Base-by-base conservation (phyloP, 1,284 basidiomycete genomes). In the Boletus holoroseus region DNA sequence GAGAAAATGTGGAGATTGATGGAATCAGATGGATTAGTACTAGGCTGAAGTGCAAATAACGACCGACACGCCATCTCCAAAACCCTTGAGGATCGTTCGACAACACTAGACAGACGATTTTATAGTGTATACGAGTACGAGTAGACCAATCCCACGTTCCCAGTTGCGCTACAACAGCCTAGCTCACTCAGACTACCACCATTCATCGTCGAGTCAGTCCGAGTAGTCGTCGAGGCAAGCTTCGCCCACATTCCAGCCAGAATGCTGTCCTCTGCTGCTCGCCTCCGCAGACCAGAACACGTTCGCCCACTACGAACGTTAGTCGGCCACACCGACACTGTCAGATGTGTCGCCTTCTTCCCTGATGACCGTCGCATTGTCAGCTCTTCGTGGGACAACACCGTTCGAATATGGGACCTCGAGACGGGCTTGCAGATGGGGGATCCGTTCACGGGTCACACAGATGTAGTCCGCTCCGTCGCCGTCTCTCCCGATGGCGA, bases 391-490 rank as follows among this genome's bases (percentile, higher is more conserved):
- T 59, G 56, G 57, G 64, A 67, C 54, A 56, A 58, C 53, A 49
- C 63, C 8, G 49, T 67, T 24, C 63, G 66, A 9, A 55, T 67
- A 16, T 67, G 65, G 65, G 59, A 67, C 48, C 18, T 66, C 44
- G 45, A 52, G 15, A 55, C 59, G 0, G 63, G 62, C 36, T 2
- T 43, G 32, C 56, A 57, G 18, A 53, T 49, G 8, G 37, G 50
- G 12, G 51, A 46, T 2, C 55, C 62, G 2, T 34, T 67, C 42
- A 58, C 54, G 0, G 63, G 63, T 12, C 63, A 64, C 7, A 65
- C 64, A 6, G 66, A 64, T 12, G 65, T 67, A 1, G 61, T 64
- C n/a, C 63, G 62, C 50, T 63, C 62, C 44, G 60, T 68, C 41
- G 60, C 62, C 7, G 62, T 67, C 50, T 62, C 67, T 0, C 58